Base-by-base conservation (phyloP, 2,329 filamentous ascomycete genomes). In the Plenodomus lindquistii region DNA sequence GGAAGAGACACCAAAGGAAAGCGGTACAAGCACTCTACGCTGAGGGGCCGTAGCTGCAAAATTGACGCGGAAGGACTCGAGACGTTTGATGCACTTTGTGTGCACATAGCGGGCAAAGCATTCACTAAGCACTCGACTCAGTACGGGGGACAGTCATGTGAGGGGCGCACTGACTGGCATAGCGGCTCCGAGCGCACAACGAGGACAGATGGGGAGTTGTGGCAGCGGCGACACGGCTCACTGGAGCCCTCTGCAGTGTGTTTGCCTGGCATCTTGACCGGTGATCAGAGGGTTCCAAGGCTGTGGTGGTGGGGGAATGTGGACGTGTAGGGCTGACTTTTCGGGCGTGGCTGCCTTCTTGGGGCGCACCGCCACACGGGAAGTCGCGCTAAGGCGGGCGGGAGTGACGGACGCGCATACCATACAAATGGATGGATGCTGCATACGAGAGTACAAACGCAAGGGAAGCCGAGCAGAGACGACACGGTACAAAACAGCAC, bases 1-100 rank as follows among this genome's bases (percentile, higher is more conserved):
- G 0, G 93, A 97, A 1, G 89, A 94, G 1, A 88, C 77, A 0
- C 94, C 93, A 62, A 91, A 86, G 0, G 92, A 96, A 1, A 97
- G 76, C 5, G 91, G 90, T 17, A 96, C 76, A 16, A 96, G 76
- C 40, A 96, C 82, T 65, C 73, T 82, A 57, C 74, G 76, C 47
- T 75, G 74, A 42, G 74, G 66, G 37, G 74, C 73, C 47, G 73
- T 70, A 18, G 73, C 68, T 24, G 73, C 69, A 54, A 79, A 71
- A 31, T 75, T 74, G 31, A 84, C 78, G 38, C 81, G 78, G 65
- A 86, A 88, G 35, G 79, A 79, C 59, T 87, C 85, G 76, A 88
- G 83, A 40, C 91, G 88, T 72, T 93, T 93, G 59, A 90, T 81
- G 52, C 86, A 81, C 73, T 97, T 97, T 57, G 83, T 85, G 50